Evolutionary conservation across 2,329 filamentous ascomycete species (phyloP).

Genomic region (Sodiomyces alkalinus): DNA sequence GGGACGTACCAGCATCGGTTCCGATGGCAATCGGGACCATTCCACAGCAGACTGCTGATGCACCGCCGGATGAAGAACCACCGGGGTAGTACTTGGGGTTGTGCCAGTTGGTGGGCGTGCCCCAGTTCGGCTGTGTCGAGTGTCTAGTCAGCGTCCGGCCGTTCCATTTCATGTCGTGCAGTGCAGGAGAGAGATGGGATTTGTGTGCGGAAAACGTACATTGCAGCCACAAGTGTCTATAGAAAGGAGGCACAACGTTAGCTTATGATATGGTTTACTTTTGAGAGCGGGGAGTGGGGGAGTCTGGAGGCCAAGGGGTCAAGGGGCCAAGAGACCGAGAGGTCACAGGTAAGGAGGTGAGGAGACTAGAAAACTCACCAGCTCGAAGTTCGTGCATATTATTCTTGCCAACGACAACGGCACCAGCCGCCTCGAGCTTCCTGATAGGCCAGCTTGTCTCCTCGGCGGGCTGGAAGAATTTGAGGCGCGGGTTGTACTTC

Average conservation of each 20-base stretch:
- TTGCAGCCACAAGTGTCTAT: slow-evolving; percentile 74
- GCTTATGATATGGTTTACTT: too few species aligned
- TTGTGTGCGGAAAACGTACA: slow-evolving; percentile 18
- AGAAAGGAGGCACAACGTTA: too few species aligned
- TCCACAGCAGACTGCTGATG: slow-evolving; percentile 53
- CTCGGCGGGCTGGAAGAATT: slow-evolving; percentile 32
- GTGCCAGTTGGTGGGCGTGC: slow-evolving; percentile 65
- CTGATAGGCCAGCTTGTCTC: slow-evolving; percentile 55
- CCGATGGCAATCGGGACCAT: slow-evolving; percentile 63
- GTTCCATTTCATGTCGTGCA: too few species aligned
- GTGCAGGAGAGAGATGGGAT: not conserved
- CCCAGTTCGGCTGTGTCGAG: slow-evolving; percentile 46
- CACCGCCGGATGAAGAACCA: slow-evolving; percentile 65
- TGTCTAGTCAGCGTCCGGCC: too few species aligned
- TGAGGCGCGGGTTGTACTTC: slow-evolving; percentile 37
- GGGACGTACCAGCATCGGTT: slow-evolving; percentile 43
- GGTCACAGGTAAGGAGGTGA: not conserved
- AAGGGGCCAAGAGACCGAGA: too few species aligned
- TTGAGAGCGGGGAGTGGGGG: not conserved
- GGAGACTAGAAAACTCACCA: slow-evolving; percentile 32
- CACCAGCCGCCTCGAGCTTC: slow-evolving; percentile 59
- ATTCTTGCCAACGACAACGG: slow-evolving; percentile 59
- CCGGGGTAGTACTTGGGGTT: slow-evolving; percentile 66
- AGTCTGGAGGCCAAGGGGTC: not conserved
- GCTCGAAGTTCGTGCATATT: slow-evolving; percentile 72